Base-by-base conservation (phyloP, 306 rosid species). In the Quercus alba region DNA sequence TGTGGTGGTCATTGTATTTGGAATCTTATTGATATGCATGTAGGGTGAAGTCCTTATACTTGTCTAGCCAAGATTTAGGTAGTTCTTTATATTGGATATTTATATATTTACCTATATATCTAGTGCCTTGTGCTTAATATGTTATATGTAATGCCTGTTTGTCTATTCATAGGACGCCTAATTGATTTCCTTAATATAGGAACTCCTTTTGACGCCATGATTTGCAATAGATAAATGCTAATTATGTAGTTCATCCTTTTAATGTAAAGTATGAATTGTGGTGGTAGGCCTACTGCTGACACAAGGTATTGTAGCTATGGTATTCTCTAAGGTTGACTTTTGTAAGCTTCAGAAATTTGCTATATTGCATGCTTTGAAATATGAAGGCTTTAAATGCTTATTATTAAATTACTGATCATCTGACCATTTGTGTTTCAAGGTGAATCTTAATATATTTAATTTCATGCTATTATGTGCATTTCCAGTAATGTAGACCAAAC, bases 391-490 rank as follows among this genome's bases (percentile, higher is more conserved):
- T 31, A 31, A 31, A 31, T 31, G 35, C 35, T 31, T 31, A 31
- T 4, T 31, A 31, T 31, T 31, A 31, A 4, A 31, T 31, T 31
- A 31, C 35, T 4, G 35, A 31, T 31, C 35, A 31, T 0, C 5
- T 31, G 5, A 4, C 6, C 35, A 31, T 31, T 31, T 31, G 33
- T 4, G 33, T 31, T 31, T 31, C 35, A 26, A 96, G 98, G 99
- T 96, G 86, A 89, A 77, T 85, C 26, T 51, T 64, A 58, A 83
- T 21, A 17, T 7, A 17, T 33, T 31, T 33, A 67, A 15, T 33
- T 1, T n/a, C 9, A 11, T 33, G 44, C 4, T 67, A 35, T 10
- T 33, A 12, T 31, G 12, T 4, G n/a, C 51, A 67, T 67, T 67
- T 35, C 51, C 72, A 17, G 33, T 33, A 30, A 33, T n/a, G 35